Percentiles rank a stretch among this genome's conserved stretches.
These are phyloP conservation scores for Penicillium simplicissimum DNA, from an alignment of 495 filamentous ascomycete species.

Conservation along the genomic window DNA sequence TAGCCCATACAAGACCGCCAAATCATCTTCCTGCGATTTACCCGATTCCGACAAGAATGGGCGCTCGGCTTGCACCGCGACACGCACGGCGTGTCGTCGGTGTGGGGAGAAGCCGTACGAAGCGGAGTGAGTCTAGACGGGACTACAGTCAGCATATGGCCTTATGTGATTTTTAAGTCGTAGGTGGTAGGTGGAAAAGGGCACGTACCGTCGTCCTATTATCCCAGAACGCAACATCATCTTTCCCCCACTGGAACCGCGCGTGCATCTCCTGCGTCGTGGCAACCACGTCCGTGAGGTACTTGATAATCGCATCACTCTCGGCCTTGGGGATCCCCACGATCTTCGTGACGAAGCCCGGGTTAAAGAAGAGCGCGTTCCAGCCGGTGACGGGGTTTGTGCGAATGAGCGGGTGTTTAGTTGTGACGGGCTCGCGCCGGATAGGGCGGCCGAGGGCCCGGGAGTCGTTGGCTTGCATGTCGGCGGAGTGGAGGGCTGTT, in stretches of 20 bases:
- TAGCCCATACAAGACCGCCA: conserved; percentile 49
- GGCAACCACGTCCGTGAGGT: conserved; percentile 64
- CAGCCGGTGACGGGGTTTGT: conserved; percentile 74
- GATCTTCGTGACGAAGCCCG: conserved; percentile 74
- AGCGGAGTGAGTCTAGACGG: conserved; percentile 56
- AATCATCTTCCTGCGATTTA: conserved; percentile 61
- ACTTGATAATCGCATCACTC: conserved; percentile 64
- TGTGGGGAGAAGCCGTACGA: conserved; percentile 64
- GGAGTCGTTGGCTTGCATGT: conserved; percentile 68
- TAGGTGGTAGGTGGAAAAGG: too few relatives aligned
- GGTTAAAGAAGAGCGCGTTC: conserved; percentile 76
- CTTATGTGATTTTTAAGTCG: neutral
- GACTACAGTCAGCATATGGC: conserved; percentile 1
- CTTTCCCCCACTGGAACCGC: conserved; percentile 68
- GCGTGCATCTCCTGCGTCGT: conserved; percentile 68
- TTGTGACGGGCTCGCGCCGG: conserved; percentile 64
- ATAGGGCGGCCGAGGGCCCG: conserved; percentile 61
- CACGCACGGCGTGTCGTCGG: conserved; percentile 62
- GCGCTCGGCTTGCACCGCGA: conserved; percentile 58
- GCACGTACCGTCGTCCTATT: conserved; percentile 62
- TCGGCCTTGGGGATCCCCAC: conserved; percentile 66
- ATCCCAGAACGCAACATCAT: conserved; percentile 76
- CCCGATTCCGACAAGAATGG: conserved; percentile 54
- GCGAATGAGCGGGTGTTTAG: conserved; percentile 70
- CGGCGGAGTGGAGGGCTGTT: conserved; percentile 69